Base-by-base conservation (phyloP, 2,329 filamentous ascomycete genomes). In the Paracorniculantispora psalliotae region DNA sequence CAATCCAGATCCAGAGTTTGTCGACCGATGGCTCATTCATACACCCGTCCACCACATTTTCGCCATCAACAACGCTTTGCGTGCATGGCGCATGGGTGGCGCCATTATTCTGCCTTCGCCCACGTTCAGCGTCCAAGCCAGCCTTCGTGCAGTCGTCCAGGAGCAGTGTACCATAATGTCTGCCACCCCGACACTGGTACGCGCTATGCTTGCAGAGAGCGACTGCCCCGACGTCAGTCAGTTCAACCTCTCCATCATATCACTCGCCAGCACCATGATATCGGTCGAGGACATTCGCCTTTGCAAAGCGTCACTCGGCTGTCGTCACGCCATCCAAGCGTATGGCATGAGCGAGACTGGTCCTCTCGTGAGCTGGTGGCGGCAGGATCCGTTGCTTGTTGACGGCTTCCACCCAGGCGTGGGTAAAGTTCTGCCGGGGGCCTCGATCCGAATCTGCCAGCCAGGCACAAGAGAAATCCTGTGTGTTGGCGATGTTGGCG, bases 301-400 rank as follows among this genome's bases (percentile, higher is more conserved):
- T 0, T 75, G 73, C 35, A 64, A 65, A 6, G 43, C 69, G 12
- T 67, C 63, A 1, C 63, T 76, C 0, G 73, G 73, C 0, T 68
- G 71, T 3, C 60, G 63, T 30, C 63, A 67, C 41, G 69, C 69
- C 1, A 69, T 72, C n/a, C 72, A 75, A 47, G 72, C 68, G 12
- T 79, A 77, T 62, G 76, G 77, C 1, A 77, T 80, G 77, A 78
- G 74, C 23, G 77, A 79, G 61, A 73, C 73, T 2, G 74, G 72
- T 13, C 75, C 73, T 1, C 64, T 75, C 3, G 65, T 77, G 30
- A 76, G 73, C n/a, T 78, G 74, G 73, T 64, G 62, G 39, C 68
- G 66, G 57, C 64, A 55, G 41, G 73, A 70, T 61, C 64, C 60
- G 54, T 67, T 65, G 51, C 67, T 69, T 37, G 63, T 57, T 8